A percentile compares a stretch with the other conserved stretches of the same genome.
These are phyloP conservation scores for Crithidia fasciculata DNA, from an alignment of 208 protist genomes.

Conservation along the genomic window DNA sequence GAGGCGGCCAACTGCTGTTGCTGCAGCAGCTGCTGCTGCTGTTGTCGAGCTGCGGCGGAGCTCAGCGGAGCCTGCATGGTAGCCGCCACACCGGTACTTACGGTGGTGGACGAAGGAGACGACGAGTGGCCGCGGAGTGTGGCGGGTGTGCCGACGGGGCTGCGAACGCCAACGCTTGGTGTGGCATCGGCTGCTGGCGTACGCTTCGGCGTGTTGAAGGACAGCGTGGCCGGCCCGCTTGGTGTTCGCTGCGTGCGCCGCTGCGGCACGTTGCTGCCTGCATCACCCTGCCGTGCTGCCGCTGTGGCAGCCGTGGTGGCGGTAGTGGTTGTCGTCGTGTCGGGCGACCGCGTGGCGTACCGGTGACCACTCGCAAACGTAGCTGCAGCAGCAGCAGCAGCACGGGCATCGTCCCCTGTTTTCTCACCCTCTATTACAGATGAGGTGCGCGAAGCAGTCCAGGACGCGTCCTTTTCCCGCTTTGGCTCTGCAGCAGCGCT, in stretches of 20 bases:
- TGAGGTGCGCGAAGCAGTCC: no score
- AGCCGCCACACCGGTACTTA: not conserved
- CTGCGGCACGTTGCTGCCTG: not conserved
- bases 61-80: slow-evolving; percentile 10
- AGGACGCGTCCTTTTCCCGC: no score
- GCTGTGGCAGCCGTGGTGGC: not conserved
- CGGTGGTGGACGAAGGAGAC: not conserved
- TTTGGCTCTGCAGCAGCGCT: no score
- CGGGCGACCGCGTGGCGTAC: not conserved
- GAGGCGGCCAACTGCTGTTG: not conserved
- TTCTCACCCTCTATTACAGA: not conserved
- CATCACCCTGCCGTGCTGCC: no score
- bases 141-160: not conserved
- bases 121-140: not conserved
- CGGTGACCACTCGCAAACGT: not conserved
- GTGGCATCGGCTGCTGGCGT: not conserved
- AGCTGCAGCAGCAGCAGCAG: not conserved
- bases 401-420: not conserved
- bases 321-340: not conserved
- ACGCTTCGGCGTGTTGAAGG: not conserved
- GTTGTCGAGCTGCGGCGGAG: not conserved
- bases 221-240: not conserved
- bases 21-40: slow-evolving; percentile 11
- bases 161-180: not conserved
- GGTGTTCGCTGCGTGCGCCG: not conserved